Conservation (phyloP, 2,329 filamentous ascomycete species). For the Rhytidhysteron rufulum region DNA sequence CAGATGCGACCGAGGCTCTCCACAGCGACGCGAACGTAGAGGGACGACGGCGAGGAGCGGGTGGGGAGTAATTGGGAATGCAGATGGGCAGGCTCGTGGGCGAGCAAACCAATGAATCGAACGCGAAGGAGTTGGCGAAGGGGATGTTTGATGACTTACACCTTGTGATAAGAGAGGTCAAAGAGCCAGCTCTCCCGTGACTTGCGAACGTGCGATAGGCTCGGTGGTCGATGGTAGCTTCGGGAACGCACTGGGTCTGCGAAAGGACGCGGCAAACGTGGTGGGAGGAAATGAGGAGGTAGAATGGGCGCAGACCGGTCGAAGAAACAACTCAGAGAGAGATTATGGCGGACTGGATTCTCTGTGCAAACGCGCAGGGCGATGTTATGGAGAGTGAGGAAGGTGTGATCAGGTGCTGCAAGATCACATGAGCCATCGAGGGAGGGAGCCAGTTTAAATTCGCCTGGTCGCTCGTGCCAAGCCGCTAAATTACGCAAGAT, state of each 20-base stretch:
- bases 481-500: not conserved
- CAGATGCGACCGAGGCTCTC: not conserved
- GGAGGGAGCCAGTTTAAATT: not conserved
- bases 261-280: not conserved
- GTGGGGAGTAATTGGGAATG: not conserved
- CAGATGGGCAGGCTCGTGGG: not conserved
- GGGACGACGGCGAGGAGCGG: not conserved
- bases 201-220: conserved; percentile 1
- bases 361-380: not conserved
- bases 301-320: not conserved
- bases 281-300: not conserved
- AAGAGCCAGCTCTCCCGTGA: not conserved
- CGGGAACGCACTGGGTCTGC: not conserved
- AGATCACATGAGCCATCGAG: not conserved
- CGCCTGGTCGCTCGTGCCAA: not conserved
- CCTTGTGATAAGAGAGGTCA: not conserved
- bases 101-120: not conserved
- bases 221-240: not conserved
- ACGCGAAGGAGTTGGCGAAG: not conserved
- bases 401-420: not conserved
- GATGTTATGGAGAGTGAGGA: not conserved
- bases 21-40: not conserved
- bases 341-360: too few relatives aligned
- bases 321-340: not conserved
- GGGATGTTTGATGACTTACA: conserved; percentile 2